These are phyloP conservation scores for Candida parachauliodes DNA, from an alignment of 805 yeast species.

Conservation along the genomic window DNA sequence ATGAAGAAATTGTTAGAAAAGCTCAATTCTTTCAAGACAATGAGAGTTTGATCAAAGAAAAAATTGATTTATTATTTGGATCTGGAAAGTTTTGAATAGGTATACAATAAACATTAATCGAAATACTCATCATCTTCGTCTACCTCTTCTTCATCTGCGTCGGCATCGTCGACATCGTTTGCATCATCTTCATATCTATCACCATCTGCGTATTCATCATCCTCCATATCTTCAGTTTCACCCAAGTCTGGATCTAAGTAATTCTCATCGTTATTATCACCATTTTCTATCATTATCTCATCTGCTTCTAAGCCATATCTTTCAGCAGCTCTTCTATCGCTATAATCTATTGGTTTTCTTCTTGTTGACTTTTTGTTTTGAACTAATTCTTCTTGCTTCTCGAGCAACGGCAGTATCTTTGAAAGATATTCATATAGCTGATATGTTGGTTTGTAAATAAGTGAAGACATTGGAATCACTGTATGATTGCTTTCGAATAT, in stretches of 20 bases:
- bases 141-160: slow-evolving; percentile 11
- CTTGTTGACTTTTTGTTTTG: slow-evolving; percentile 14
- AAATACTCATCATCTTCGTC: slow-evolving; percentile 16
- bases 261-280: slow-evolving; percentile 14
- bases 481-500: not conserved
- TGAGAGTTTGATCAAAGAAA: slow-evolving; percentile 61
- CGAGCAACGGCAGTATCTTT: slow-evolving; percentile 24
- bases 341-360: slow-evolving; percentile 19
- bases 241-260: slow-evolving; percentile 16
- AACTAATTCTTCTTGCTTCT: slow-evolving; percentile 19
- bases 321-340: slow-evolving; percentile 12
- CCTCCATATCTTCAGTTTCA: slow-evolving; percentile 13
- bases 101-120: not conserved
- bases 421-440: slow-evolving; percentile 28
- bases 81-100: slow-evolving; percentile 40
- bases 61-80: slow-evolving; percentile 70
- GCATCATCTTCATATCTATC: slow-evolving; percentile 13
- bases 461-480: slow-evolving; percentile 7
- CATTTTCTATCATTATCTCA: slow-evolving; percentile 12
- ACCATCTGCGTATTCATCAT: slow-evolving; percentile 14
- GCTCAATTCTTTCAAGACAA: slow-evolving; percentile 78
- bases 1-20: slow-evolving; percentile 84
- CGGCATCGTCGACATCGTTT: slow-evolving; percentile 18
- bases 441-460: slow-evolving; percentile 7
- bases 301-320: slow-evolving; percentile 13